Base-by-base conservation (phyloP, 495 filamentous ascomycete species). In the Penicillium soppii region DNA sequence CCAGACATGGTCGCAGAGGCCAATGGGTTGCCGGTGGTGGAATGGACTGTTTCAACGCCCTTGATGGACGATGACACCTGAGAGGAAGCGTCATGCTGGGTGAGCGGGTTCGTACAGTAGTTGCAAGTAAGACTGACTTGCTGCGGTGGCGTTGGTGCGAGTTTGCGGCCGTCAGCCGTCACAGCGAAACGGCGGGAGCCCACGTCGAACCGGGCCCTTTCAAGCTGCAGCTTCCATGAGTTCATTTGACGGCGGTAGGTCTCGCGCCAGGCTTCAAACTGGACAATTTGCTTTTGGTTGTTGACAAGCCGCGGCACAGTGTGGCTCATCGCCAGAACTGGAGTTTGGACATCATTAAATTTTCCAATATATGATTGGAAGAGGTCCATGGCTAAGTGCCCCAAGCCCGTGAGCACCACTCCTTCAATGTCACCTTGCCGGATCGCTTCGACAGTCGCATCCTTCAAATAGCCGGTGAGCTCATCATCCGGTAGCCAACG, bases 291-390 rank as follows among this genome's bases (percentile, higher is more conserved):
- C 10, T 61, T 49, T 30, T 50, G 35, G 61, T 94, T 87, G 61
- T 85, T 81, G 66, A 96, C 82, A 68, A 92, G 95, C 8, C 84
- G 82, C 0, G 95, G 92, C 19, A 84, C 81, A 44, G 88, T 87
- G 58, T 89, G 83, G 40, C 90, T 87, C 61, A 94, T 83, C 39
- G 92, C 84, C 0, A 97, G 77, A 1, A 91, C 86, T 3, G 95
- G 87, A 0, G 94, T 96, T 68, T 97, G 94, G 4, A 92, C 77
- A 65, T 98, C 94, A 54, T 83, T 79, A 68, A 86, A 95, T 42
- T 91, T 92, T 51, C 82, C 79, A 58, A 96, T 86, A 67, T 96
- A 97, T 20, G 86, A 87, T 39, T 91, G 85, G 58, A 97, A 86
- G 20, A 98, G 80, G 49, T 91, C 86, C 48, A 95, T 84, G 20